phyloP scores from a whole-genome alignment of 2,329 filamentous ascomycete genomes.

The Paracorniculantispora psalliotae region DNA sequence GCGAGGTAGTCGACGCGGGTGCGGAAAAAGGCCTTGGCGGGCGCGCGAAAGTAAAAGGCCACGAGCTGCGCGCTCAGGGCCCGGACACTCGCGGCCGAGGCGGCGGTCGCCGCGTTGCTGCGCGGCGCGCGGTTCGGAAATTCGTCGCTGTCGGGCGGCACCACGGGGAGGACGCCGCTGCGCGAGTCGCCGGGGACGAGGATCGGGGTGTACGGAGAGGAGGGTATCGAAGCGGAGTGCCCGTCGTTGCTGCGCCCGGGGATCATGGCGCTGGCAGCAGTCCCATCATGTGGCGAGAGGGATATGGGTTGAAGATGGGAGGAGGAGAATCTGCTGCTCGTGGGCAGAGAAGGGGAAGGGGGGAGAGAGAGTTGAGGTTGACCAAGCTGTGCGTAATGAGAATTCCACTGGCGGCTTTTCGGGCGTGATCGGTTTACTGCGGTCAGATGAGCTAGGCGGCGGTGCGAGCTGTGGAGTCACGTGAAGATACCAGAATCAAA shows the following conservation, averaged over 20 bases:
- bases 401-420: neutral
- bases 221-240: constrained; percentile 21
- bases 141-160: constrained; percentile 37
- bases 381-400: neutral
- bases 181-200: constrained; percentile 20
- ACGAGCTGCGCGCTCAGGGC: constrained; percentile 79
- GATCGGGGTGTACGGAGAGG: constrained; percentile 21
- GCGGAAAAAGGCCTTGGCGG: constrained; percentile 88
- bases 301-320: neutral
- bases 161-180: constrained; percentile 40
- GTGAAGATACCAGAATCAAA: neutral
- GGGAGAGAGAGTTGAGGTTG: neutral
- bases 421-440: constrained; percentile 4
- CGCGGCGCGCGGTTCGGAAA: constrained; percentile 43
- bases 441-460: constrained; percentile 2
- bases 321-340: neutral
- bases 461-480: neutral
- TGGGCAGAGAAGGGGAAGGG: neutral
- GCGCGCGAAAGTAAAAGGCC: constrained; percentile 87
- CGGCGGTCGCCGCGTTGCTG: constrained; percentile 59
- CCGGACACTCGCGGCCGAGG: constrained; percentile 79
- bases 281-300: constrained; percentile 5
- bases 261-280: constrained; percentile 13
- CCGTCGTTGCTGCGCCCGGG: constrained; percentile 22
- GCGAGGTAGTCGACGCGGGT: constrained; percentile 79